These are phyloP conservation scores for Microascus cirrosus DNA, from an alignment of 2,329 filamentous ascomycete genomes.

Conservation along the genomic window DNA sequence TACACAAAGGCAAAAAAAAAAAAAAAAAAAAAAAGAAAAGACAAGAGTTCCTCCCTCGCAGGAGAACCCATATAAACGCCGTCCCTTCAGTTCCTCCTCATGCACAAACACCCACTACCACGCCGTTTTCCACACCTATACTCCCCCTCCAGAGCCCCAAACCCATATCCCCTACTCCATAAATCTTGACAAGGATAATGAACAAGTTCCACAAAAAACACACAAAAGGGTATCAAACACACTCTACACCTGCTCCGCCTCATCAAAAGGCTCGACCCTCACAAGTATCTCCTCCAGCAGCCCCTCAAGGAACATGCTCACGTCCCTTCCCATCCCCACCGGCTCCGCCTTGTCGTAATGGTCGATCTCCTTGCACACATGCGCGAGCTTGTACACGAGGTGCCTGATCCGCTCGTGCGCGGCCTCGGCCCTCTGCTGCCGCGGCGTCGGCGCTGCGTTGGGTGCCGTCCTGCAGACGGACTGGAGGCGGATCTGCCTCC, in stretches of 20 bases:
- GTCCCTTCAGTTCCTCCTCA: no score
- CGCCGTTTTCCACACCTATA: no score
- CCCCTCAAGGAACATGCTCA: slow-evolving; percentile 80
- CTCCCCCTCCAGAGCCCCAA: no score
- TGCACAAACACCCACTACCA: no score
- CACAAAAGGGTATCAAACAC: not conserved
- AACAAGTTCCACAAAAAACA: not conserved
- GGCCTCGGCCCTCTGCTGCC: slow-evolving; percentile 56
- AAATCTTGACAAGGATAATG: not conserved
- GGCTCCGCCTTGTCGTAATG: slow-evolving; percentile 75
- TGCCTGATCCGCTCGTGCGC: slow-evolving; percentile 75
- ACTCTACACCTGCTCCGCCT: slow-evolving; percentile 39
- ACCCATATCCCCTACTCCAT: no score
- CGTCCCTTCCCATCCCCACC: slow-evolving; percentile 88
- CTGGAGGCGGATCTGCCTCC: slow-evolving; percentile 56
- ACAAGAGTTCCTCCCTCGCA: not conserved
- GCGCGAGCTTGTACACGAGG: slow-evolving; percentile 71
- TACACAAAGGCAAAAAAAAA: not conserved
- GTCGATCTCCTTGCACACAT: slow-evolving; percentile 83
- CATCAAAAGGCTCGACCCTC: slow-evolving; percentile 77
- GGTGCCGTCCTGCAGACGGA: slow-evolving; percentile 28
- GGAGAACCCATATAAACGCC: not conserved
- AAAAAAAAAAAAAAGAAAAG: not conserved
- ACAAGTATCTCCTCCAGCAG: slow-evolving; percentile 85
- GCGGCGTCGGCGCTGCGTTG: slow-evolving; percentile 37